These are phyloP conservation scores for Mortierella sp. DNA, from an alignment of 371 early-diverging fungal species.

Conservation along the genomic window DNA sequence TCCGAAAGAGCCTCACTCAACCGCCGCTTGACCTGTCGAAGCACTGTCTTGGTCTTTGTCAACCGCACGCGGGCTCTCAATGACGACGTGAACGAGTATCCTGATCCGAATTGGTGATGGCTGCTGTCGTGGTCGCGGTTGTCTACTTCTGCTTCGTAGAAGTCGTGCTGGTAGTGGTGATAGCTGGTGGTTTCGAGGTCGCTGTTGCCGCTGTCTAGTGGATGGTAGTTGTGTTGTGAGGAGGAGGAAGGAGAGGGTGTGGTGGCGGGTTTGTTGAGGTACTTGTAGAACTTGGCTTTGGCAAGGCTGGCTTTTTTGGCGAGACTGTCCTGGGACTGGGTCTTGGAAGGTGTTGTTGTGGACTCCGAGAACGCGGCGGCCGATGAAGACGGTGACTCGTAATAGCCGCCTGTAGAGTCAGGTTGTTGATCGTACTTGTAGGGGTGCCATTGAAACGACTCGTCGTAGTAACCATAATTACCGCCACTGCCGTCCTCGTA, in stretches of 20 bases:
- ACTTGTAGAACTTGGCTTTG: constrained; percentile 31
- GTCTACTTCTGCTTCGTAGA: background rate
- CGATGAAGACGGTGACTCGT: background rate
- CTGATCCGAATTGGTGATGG: constrained; percentile 7
- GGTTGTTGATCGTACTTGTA: background rate
- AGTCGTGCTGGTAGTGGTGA: background rate
- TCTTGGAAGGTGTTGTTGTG: background rate
- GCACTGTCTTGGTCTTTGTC: constrained; percentile 34
- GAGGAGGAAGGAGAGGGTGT: background rate
- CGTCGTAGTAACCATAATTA: background rate
- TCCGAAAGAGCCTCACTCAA: constrained; percentile 21
- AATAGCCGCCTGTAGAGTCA: background rate
- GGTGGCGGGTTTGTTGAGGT: constrained; percentile 1
- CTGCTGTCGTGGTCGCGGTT: background rate
- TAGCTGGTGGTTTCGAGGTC: background rate
- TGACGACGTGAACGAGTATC: constrained; percentile 36
- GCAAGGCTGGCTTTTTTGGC: constrained; percentile 19
- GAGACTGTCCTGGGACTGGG: constrained; percentile 13
- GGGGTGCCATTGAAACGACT: background rate
- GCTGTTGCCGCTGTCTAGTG: background rate
- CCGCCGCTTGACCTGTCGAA: constrained; percentile 41
- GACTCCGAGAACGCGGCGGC: background rate
- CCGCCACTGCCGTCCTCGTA: background rate
- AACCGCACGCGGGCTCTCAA: constrained; percentile 21
- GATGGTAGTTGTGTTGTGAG: background rate